Evolutionary conservation across 768 basidiomycete genomes (phyloP).

Genomic region (Pisolithus orientalis): DNA sequence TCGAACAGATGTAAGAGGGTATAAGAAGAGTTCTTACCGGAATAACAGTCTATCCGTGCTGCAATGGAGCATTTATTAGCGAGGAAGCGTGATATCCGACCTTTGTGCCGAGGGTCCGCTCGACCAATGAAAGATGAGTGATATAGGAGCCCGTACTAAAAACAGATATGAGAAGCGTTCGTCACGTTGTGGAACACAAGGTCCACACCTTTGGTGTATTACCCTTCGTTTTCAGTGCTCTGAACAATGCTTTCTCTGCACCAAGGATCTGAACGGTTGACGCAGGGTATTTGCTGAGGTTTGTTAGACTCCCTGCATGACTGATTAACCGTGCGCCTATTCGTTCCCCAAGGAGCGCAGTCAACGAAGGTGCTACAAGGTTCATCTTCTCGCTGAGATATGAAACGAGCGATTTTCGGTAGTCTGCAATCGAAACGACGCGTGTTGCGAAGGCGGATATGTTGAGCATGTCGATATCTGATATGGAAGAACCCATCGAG

Average conservation of each 20-base stretch:
- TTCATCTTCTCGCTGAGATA: conserved; percentile 98
- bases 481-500: conserved; percentile 89
- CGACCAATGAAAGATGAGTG: conserved; percentile 96
- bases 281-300: conserved; percentile 96
- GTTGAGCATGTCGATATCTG: conserved; percentile 93
- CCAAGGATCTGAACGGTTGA: conserved; percentile 97
- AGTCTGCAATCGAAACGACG: conserved; percentile 88
- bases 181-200: not conserved
- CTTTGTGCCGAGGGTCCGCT: conserved; percentile 91
- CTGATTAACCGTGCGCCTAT: conserved; percentile 91
- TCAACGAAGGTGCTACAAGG: conserved; percentile 88
- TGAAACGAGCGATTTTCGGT: conserved; percentile 82
- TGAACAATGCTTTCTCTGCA: conserved; percentile 96
- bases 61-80: conserved; percentile 99
- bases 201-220: conserved; percentile 85
- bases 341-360: conserved; percentile 85
- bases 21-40: conserved; percentile 42
- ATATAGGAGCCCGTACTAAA: conserved; percentile 92
- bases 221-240: conserved; percentile 96
- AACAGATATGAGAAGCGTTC: not conserved
- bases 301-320: conserved; percentile 94
- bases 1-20: not conserved
- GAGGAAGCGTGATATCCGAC: conserved; percentile 96
- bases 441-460: conserved; percentile 87
- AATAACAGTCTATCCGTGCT: conserved; percentile 92